Evolutionary conservation across 2,329 filamentous ascomycete genomes (phyloP).

Genomic region (Hansfordia pulvinata): DNA sequence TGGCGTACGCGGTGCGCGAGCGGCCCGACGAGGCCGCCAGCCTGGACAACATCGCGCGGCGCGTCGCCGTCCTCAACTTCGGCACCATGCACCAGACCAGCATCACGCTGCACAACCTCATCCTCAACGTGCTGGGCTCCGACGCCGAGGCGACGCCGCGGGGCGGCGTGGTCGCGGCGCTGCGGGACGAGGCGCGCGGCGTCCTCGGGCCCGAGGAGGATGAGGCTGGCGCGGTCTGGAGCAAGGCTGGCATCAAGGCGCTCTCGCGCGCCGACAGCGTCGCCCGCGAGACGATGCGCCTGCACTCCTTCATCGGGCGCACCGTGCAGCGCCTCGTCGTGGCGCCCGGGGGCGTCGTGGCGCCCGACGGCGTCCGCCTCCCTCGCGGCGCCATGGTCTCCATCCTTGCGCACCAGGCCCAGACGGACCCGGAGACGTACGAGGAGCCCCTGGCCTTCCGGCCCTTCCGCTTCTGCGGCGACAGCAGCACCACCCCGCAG

Average conservation of each 20-base stretch:
- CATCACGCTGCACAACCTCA: slow-evolving; percentile 22
- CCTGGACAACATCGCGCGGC: slow-evolving; percentile 15
- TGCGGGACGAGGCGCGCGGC: slow-evolving; percentile 22
- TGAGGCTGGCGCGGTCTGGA: slow-evolving; percentile 17
- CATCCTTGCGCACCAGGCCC: slow-evolving; percentile 16
- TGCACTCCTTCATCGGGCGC: slow-evolving; percentile 17
- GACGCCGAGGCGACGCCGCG: too few species aligned
- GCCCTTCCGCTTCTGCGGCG: slow-evolving; percentile 25
- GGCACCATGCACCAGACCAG: slow-evolving; percentile 25
- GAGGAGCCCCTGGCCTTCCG: slow-evolving; percentile 23
- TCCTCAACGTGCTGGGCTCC: slow-evolving; percentile 27
- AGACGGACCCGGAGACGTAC: slow-evolving; percentile 16
- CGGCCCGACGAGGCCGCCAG: slow-evolving; percentile 20
- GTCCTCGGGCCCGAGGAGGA: slow-evolving; percentile 14
- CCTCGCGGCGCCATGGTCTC: slow-evolving; percentile 19
- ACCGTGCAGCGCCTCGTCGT: slow-evolving; percentile 15
- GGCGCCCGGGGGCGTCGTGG: slow-evolving; percentile 13
- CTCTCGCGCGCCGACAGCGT: slow-evolving; percentile 26
- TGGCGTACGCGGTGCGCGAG: slow-evolving; percentile 22
- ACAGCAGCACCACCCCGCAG: slow-evolving; percentile 13
- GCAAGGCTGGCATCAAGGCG: slow-evolving; percentile 20
- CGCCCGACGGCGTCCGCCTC: slow-evolving; percentile 16
- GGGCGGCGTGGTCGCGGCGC: slow-evolving; percentile 19
- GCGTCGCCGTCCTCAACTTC: slow-evolving; percentile 20
- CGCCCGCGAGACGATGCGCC: slow-evolving; percentile 26